Base-by-base conservation (phyloP, 2,329 filamentous ascomycete genomes). In the Colletotrichum tropicale region DNA sequence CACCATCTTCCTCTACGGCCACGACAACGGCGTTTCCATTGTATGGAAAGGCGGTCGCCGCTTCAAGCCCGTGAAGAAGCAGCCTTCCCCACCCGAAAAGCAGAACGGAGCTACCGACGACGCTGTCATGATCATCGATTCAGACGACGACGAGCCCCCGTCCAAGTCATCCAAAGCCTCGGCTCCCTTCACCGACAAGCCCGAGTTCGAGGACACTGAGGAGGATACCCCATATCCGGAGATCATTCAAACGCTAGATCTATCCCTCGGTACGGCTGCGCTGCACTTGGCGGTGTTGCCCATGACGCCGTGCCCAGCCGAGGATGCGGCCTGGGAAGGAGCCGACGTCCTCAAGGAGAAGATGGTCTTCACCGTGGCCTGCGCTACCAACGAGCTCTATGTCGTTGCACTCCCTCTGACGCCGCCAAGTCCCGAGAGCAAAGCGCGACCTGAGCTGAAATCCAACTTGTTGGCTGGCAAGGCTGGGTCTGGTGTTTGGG, bases 401-500 rank as follows among this genome's bases (percentile, higher is more conserved):
- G 83, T 93, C 15, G 84, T 93, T 32, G 91, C 90, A 2, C 79
- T 93, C 5, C 91, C 92, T 0, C 85, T 93, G 34, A 91, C 89
- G 2, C 92, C 92, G 0, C 91, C 91, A 0, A 93, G 91, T 4
- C 88, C 90, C 13, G 85, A 88, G 79, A 92, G 89, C 81, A 93
- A 93, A 80, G 85, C 86, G 4, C 86, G 91, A 13, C 85, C 87
- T 5, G 90, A 92, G 75, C 84, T 93, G 28, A 87, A 86, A 69
- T 82, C 84, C 21, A 87, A 86, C 74, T 85, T 92, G 12, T 81
- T 91, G 66, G 87, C 88, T 9, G 89, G 87, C 24, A 88, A 87
- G 76, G 89, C 89, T 43, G 92, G 92, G 21, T 90, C 88, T 36
- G 91, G 91, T 52, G 88, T 87, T n/a, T 93, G 92, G 91, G 91